These are phyloP conservation scores for Sarcocystis neurona DNA, from an alignment of 169 alveolate species.

Conservation along the genomic window DNA sequence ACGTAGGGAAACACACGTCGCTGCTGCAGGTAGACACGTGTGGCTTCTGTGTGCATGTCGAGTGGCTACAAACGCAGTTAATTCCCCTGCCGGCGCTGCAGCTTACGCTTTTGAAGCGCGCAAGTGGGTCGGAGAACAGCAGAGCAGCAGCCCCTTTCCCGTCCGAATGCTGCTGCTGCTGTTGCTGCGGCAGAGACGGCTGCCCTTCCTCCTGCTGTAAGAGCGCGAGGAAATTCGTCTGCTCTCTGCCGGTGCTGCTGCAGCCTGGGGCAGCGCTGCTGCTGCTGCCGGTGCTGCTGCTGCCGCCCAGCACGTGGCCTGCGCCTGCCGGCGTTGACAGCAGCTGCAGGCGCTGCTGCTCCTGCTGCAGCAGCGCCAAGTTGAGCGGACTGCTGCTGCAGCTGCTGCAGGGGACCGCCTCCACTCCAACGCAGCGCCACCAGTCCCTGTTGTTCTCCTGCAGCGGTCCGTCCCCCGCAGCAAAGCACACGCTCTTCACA, in stretches of 20 bases:
- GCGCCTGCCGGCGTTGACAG: no score
- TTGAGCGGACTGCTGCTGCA: no score
- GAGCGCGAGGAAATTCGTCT: not conserved
- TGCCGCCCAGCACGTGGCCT: not conserved
- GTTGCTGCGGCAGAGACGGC: not conserved
- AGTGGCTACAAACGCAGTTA: no score
- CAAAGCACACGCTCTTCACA: no score
- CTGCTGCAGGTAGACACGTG: no score
- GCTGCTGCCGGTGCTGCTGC: not conserved
- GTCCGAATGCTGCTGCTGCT: not conserved
- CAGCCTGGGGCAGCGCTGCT: not conserved
- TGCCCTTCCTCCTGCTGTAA: not conserved
- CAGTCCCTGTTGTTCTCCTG: constrained; percentile 26
- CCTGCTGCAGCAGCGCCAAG: no score
- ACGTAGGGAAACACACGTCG: no score
- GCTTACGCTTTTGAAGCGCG: constrained; percentile 1
- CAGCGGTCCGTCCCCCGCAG: no score
- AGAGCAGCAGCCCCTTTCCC: constrained; percentile 5
- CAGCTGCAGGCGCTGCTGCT: no score
- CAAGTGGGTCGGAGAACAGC: constrained; percentile 16
- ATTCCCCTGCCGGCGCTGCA: no score
- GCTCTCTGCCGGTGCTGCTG: not conserved
- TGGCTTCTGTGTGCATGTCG: no score
- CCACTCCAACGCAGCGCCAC: constrained; percentile 3
- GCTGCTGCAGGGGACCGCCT: constrained; percentile 1